Conservation (phyloP, 1,284 basidiomycete species). For the Apiotrichum laibachii region DNA sequence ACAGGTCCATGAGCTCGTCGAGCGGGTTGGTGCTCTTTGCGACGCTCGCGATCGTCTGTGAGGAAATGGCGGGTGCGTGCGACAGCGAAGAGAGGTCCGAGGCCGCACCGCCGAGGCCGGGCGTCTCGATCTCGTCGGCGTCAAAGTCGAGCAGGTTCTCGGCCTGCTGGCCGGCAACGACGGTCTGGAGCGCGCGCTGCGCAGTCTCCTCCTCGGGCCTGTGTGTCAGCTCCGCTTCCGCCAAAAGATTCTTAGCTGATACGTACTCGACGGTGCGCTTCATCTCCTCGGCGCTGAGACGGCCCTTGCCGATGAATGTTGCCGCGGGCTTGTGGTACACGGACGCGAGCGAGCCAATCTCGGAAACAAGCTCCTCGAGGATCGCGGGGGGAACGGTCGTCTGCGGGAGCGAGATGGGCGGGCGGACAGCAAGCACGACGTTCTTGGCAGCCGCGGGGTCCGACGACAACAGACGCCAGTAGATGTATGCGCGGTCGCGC, state of each 20-base stretch:
- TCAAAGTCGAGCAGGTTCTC: slow-evolving; percentile 95
- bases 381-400: slow-evolving; percentile 85
- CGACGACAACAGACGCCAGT: slow-evolving; percentile 89
- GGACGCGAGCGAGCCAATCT: slow-evolving; percentile 81
- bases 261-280: slow-evolving; percentile 66
- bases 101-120: too few relatives aligned
- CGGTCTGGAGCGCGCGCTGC: slow-evolving; percentile 82
- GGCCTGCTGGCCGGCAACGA: slow-evolving; percentile 82
- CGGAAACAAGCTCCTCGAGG: slow-evolving; percentile 87
- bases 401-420: slow-evolving; percentile 86
- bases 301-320: slow-evolving; percentile 81
- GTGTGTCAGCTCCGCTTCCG: slow-evolving; percentile 29
- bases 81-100: slow-evolving; percentile 37
- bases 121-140: slow-evolving; percentile 59
- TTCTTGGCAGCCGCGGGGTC: slow-evolving; percentile 93
- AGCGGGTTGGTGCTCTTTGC: slow-evolving; percentile 67
- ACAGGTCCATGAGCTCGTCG: slow-evolving; percentile 85
- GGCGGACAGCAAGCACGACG: slow-evolving; percentile 85
- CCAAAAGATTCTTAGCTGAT: neutral
- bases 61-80: slow-evolving; percentile 23
- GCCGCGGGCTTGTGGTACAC: slow-evolving; percentile 95
- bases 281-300: slow-evolving; percentile 79
- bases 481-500: slow-evolving; percentile 91
- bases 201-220: slow-evolving; percentile 61
- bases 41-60: slow-evolving; percentile 35